Evolutionary conservation across 768 basidiomycete species (phyloP).

Genomic region (Russula olivacea): DNA sequence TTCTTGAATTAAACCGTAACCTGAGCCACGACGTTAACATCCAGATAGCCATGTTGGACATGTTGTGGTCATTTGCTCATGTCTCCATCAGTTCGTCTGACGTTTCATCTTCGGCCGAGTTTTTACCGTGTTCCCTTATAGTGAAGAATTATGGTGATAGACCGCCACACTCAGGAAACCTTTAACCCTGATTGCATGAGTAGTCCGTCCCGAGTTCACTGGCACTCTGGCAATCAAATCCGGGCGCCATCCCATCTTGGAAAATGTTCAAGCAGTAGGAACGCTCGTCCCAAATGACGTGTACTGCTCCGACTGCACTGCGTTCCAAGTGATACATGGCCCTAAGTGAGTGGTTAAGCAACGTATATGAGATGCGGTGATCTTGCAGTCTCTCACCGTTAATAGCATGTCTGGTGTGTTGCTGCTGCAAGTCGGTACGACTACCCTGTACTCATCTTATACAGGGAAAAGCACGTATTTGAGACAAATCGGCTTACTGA

Average conservation of each 20-base stretch:
- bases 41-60: conserved; percentile 82
- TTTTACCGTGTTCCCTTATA: conserved; percentile 16
- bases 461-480: conserved; percentile 91
- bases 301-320: conserved; percentile 76
- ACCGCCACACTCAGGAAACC: background rate
- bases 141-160: conserved; percentile 46
- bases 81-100: conserved; percentile 61
- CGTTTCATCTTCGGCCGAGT: background rate
- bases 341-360: conserved; percentile 56
- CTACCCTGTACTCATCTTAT: background rate
- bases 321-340: conserved; percentile 89
- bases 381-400: conserved; percentile 1
- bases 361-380: conserved; percentile 1
- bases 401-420: conserved; percentile 55
- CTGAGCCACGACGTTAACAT: background rate
- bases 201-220: conserved; percentile 89
- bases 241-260: conserved; percentile 84
- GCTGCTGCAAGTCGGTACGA: conserved; percentile 3
- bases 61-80: conserved; percentile 86
- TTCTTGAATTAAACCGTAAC: background rate
- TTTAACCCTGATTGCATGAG: background rate
- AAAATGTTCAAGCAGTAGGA: conserved; percentile 60
- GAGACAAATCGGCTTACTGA: conserved; percentile 76
- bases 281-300: conserved; percentile 84
- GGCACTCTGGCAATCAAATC: conserved; percentile 84